Percentiles rank a stretch among this genome's conserved stretches.
Conservation (phyloP, 768 basidiomycete genomes). For the Pleurotus platypus region DNA sequence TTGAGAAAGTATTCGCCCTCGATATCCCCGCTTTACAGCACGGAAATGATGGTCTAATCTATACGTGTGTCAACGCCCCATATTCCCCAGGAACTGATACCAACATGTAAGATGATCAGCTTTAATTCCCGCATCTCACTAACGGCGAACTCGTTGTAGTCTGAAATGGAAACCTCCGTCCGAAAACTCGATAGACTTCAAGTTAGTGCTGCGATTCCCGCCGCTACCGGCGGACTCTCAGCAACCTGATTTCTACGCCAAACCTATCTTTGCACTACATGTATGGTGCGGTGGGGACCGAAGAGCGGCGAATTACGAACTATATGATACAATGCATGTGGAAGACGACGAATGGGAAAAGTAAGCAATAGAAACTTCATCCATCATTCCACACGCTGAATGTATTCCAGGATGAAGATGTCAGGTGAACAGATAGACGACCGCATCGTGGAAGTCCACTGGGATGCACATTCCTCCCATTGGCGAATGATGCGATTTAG, state of each 20-base stretch:
- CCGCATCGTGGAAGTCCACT: constrained; percentile 90
- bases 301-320: constrained; percentile 62
- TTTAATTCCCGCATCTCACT: constrained; percentile 7
- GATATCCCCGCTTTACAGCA: constrained; percentile 87
- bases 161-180: constrained; percentile 99
- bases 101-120: constrained; percentile 66
- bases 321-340: constrained; percentile 82
- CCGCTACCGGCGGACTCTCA: constrained; percentile 46
- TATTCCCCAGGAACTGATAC: constrained; percentile 85
- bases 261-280: constrained; percentile 82
- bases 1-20: constrained; percentile 79
- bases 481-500: constrained; percentile 95
- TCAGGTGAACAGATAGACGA: constrained; percentile 89
- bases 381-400: too few relatives aligned
- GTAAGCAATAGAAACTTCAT: constrained; percentile 42
- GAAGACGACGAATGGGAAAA: constrained; percentile 91
- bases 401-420: constrained; percentile 64
- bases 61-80: constrained; percentile 83
- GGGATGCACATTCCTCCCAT: constrained; percentile 61
- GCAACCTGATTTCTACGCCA: constrained; percentile 76
- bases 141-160: constrained; percentile 35
- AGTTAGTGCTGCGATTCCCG: constrained; percentile 92
- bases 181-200: constrained; percentile 98
- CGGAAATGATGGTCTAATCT: constrained; percentile 94
- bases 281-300: constrained; percentile 75